Base-by-base conservation (phyloP, 2,329 filamentous ascomycete species). In the Arthrobotrys megalospora region DNA sequence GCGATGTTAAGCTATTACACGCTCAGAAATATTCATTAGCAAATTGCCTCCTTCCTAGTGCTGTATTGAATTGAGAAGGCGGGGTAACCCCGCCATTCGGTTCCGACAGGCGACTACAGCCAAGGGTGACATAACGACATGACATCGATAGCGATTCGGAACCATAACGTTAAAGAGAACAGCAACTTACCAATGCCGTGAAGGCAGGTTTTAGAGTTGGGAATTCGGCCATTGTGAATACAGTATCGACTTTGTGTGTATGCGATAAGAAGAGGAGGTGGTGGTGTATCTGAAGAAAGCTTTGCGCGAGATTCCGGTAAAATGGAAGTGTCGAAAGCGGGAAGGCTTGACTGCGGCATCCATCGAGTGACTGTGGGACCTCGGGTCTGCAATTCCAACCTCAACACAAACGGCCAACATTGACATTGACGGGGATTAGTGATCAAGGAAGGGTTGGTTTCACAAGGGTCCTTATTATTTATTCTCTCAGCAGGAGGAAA, bases 201-300 rank as follows among this genome's bases (percentile, higher is more conserved):
- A 77, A 77, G 14, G 73, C 73, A 16, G 73, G 73, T 24, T 70
- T 60, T 14, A 77, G 73, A 41, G 55, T 77, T 34, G 73, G 73
- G 60, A 77, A 77, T 28, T 12, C n/a, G 21, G 55, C 24, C 45
- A 64, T 64, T 36, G 52, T 62, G 34, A 12, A 47, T 52, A 24
- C 19, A 16, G 8, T 62, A n/a, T 28, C n/a, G 48, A 38, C 32
- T 16, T 24, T 47, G 63, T 19, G 16, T 12, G 53, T 16, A 21
- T 34, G 36, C 45, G 63, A 45, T 53, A 21, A 8, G 45, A 52
- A 3, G 60, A 34, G 38, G 21, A 45, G 52, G 10, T 38, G 11
- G 36, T 60, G 36, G 19, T 16, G n/a, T 50, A 19, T 45, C 43
- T 19, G 32, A 48, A 34, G 32, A 28, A 50, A 53, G 47, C 62